Evolutionary conservation across 108 stramenopile genomes (phyloP), one percentile per base, ranked within the genome.

Genomic region (Phaeodactylum tricornutum): DNA sequence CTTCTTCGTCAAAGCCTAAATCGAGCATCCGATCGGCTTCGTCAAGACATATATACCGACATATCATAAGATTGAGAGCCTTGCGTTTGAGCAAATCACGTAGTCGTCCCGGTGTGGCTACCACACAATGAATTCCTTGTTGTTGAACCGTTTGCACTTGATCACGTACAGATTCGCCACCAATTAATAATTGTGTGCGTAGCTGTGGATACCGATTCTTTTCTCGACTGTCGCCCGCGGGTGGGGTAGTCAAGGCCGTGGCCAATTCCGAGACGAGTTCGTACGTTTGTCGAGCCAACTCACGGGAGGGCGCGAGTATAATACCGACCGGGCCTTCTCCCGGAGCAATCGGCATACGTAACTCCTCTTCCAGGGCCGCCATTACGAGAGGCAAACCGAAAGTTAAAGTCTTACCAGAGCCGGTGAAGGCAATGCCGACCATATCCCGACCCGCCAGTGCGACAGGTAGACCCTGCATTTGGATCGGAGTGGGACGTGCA

Each of bases 381-480:
- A 96, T 82, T 34, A 99, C 81, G 35, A 98, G 55, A 3, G 98
- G 98, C 27, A 99, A 52, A 9, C 76, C 67, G 69, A 99, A 99
- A 14, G 92, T 81, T 11, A 99, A 50, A 0, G 96, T 99, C 59
- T 99, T 99, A 17, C 98, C 98, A 24, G 68, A 63, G 16, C 87
- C 87, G 3, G 98, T 99, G 59, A 97, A 98, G 27, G 98, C 98
- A 50, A 99, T 97, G 23, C 98, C 98, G 36, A 99, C 91, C 96
- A 99, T 94, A 64, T 99, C 98, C 20, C 98, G 75, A 17, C 94
- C 93, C 1, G 89, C 73, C 35, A 99, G 68, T 1, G 95, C 94
- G 24, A 95, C 96, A 2, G 98, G 92, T 23, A 99, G 57, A 24
- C 98, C 98, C 56, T 99, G 98, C 78, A 97, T 95, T 77, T 99